Conservation (phyloP, 176 grass and related monocot species). For the Cenchrus purpureus region DNA sequence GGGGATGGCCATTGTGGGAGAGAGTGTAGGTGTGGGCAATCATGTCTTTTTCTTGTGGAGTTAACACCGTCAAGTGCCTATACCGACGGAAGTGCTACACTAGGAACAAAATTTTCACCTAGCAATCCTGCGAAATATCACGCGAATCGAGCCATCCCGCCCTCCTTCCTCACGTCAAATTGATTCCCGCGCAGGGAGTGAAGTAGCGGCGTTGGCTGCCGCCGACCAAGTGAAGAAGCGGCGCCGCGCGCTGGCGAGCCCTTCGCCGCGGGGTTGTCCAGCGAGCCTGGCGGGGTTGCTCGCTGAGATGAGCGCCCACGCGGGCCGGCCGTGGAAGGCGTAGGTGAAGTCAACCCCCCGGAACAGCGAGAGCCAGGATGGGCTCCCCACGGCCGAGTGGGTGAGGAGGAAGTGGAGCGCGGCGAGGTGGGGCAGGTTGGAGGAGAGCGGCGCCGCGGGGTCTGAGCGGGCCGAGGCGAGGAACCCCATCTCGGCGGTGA, state of each 20-base stretch:
- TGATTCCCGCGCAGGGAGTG: too few species aligned
- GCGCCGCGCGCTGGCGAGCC: constrained; percentile 49
- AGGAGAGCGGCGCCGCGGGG: constrained; percentile 54
- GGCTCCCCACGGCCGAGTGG: constrained; percentile 62
- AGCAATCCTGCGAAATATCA: too few species aligned
- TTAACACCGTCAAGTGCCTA: too few species aligned
- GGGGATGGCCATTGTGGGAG: too few species aligned
- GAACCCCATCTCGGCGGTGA: constrained; percentile 72
- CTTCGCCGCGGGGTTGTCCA: constrained; percentile 46
- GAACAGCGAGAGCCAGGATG: constrained; percentile 58
- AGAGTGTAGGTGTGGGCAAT: too few species aligned
- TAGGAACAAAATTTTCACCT: too few species aligned
- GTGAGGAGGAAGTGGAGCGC: constrained; percentile 68
- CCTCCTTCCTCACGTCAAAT: too few species aligned
- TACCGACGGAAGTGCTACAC: too few species aligned
- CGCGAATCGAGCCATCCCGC: too few species aligned
- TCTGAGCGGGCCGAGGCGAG: constrained; percentile 38
- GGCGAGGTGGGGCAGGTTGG: constrained; percentile 79
- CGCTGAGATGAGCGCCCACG: constrained; percentile 79
- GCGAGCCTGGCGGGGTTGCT: constrained; percentile 67
- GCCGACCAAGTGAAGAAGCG: constrained; percentile 36
- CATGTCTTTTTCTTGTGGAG: too few species aligned
- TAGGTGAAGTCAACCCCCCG: constrained; percentile 73
- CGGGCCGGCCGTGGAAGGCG: constrained; percentile 54
- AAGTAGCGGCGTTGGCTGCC: too few species aligned